These are phyloP conservation scores for Corymbia citriodora DNA, from an alignment of 441 rosid species.

Conservation along the genomic window DNA sequence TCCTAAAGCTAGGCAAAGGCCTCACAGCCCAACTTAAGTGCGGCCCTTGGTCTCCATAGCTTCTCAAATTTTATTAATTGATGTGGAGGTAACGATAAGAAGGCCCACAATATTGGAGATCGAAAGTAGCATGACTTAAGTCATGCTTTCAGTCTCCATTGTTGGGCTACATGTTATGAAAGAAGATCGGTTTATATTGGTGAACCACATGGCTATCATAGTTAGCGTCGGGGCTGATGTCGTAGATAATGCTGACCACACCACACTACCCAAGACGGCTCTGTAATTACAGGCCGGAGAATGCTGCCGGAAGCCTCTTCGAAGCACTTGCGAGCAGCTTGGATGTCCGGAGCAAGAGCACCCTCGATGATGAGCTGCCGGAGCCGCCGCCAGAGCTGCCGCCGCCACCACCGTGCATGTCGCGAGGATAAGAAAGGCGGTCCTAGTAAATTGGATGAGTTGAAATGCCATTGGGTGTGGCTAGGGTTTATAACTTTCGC, in stretches of 20 bases:
- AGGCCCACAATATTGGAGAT: background rate
- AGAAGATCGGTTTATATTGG: background rate
- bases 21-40: background rate
- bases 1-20: background rate
- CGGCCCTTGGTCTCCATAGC: background rate
- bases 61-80: background rate
- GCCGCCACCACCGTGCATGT: background rate
- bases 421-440: background rate
- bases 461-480: background rate
- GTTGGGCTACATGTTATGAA: constrained; percentile 22
- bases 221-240: constrained; percentile 23
- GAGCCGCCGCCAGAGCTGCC: background rate
- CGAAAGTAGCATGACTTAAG: too few relatives aligned
- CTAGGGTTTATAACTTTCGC: background rate
- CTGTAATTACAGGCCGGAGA: background rate
- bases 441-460: background rate
- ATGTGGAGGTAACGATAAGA: rapidly evolving
- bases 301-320: background rate
- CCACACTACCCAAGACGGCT: constrained; percentile 14
- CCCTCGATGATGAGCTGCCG: background rate
- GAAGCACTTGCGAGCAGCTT: constrained; percentile 2
- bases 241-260: constrained; percentile 1
- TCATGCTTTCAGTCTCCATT: too few relatives aligned
- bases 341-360: background rate
- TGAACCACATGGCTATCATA: constrained; percentile 9